Conservation (phyloP, 768 basidiomycete genomes). For the Xanthoconium stramineum region DNA sequence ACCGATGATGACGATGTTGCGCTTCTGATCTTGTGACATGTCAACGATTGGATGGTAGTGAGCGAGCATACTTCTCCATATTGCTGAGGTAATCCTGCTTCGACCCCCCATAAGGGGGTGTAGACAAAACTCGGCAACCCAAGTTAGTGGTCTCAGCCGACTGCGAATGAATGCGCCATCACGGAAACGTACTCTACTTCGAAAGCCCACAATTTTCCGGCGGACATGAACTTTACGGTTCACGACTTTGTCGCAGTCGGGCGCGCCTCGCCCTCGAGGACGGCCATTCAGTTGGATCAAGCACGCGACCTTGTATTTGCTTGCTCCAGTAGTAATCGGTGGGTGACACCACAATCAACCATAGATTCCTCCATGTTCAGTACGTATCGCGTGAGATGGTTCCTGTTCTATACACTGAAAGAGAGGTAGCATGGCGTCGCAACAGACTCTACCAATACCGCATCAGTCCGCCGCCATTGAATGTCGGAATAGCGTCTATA, state of each 20-base stretch:
- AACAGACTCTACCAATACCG: slow-evolving; percentile 25
- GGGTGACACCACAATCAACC: slow-evolving; percentile 19
- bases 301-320: slow-evolving; percentile 21
- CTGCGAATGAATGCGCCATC: background rate
- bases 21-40: slow-evolving; percentile 21
- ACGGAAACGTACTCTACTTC: background rate
- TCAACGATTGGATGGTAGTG: too few species aligned
- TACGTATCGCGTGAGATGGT: slow-evolving; percentile 11
- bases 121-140: background rate
- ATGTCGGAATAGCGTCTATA: background rate
- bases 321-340: slow-evolving; percentile 11
- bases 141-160: background rate
- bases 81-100: background rate
- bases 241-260: slow-evolving; percentile 20
- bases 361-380: slow-evolving; percentile 18
- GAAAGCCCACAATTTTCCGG: background rate
- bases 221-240: slow-evolving; percentile 8
- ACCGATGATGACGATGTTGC: slow-evolving; percentile 70
- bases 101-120: slow-evolving; percentile 8
- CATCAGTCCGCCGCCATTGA: slow-evolving; percentile 15
- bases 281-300: slow-evolving; percentile 9
- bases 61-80: too few species aligned
- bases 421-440: slow-evolving; percentile 12
- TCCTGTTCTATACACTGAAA: slow-evolving; percentile 4
- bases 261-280: background rate